phyloP scores from a whole-genome alignment of 2,329 filamentous ascomycete genomes.

The Fusarium staphyleae region DNA sequence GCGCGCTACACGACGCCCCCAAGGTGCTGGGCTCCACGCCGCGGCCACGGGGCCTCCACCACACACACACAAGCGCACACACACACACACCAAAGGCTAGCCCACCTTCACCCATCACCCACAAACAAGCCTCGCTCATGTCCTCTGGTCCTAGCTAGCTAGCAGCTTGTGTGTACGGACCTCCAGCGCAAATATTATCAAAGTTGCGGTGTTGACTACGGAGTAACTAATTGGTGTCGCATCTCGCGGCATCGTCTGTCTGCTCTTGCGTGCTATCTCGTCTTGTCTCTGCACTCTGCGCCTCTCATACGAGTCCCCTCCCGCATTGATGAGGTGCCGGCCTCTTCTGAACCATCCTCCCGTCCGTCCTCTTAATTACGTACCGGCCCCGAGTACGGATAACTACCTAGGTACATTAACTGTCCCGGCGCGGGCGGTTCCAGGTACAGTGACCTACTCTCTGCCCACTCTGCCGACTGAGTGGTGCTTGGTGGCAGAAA shows the following conservation, averaged over 20 bases:
- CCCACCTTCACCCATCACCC: slow-evolving; percentile 21
- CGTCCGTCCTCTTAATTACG: background rate
- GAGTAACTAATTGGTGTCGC: slow-evolving; percentile 32
- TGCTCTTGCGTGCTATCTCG: slow-evolving; percentile 5
- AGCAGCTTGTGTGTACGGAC: background rate
- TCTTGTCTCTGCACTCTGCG: slow-evolving; percentile 6
- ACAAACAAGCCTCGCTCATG: background rate
- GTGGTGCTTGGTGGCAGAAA: slow-evolving; percentile 31
- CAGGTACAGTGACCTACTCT: slow-evolving; percentile 40
- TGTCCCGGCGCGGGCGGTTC: slow-evolving; percentile 33
- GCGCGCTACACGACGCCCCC: slow-evolving; percentile 37
- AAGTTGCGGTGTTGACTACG: slow-evolving; percentile 42
- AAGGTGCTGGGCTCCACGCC: slow-evolving; percentile 35
- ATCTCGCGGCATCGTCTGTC: slow-evolving; percentile 40
- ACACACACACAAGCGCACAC: no score
- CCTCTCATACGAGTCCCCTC: background rate
- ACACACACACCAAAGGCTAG: slow-evolving; percentile 16
- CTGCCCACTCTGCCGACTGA: slow-evolving; percentile 25
- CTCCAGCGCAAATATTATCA: no score
- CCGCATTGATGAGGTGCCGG: no score
- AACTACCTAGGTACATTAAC: no score
- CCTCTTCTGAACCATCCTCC: background rate
- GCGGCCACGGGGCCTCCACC: slow-evolving; percentile 35
- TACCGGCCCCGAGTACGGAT: slow-evolving; percentile 25
- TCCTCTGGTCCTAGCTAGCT: no score